phyloP scores from a whole-genome alignment of 2,329 filamentous ascomycete genomes.

The Colletotrichum tropicicola region DNA sequence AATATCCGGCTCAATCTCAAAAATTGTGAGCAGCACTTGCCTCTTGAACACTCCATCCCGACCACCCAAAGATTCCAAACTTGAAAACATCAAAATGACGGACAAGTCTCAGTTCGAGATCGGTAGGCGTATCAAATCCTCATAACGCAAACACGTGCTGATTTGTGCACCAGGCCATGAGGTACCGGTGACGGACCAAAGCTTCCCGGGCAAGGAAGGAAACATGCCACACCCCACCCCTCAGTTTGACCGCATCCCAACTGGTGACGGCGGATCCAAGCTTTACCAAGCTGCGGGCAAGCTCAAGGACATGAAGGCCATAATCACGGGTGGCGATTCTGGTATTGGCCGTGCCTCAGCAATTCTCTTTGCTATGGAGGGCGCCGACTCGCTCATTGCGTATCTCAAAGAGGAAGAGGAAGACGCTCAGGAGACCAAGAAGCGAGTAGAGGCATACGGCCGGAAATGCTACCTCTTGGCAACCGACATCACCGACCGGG shows the following conservation, averaged over 20 bases:
- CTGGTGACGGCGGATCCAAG: constrained; percentile 72
- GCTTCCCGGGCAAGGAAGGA: constrained; percentile 52
- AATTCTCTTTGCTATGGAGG: constrained; percentile 83
- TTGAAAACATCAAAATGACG: constrained; percentile 6
- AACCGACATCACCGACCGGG: constrained; percentile 70
- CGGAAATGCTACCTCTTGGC: constrained; percentile 70
- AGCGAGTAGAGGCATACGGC: constrained; percentile 73
- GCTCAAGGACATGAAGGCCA: constrained; percentile 76
- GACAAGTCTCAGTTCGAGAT: constrained; percentile 33
- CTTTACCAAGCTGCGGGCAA: constrained; percentile 81
- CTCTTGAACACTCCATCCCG: background rate
- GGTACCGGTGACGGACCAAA: constrained; percentile 50
- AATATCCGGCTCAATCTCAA: too few species aligned
- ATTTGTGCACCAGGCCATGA: constrained; percentile 49
- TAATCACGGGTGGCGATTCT: constrained; percentile 84
- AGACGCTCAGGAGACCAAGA: constrained; percentile 80
- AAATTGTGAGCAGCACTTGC: accelerated
- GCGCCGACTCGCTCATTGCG: constrained; percentile 76
- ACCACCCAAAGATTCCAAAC: background rate
- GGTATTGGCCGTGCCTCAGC: constrained; percentile 82
- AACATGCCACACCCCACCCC: constrained; percentile 65
- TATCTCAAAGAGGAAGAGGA: constrained; percentile 80
- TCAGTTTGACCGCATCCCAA: constrained; percentile 72
- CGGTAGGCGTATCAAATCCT: constrained; percentile 2
- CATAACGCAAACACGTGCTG: too few species aligned